Base-by-base conservation (phyloP, 306 rosid species). In the Malus orientalis region DNA sequence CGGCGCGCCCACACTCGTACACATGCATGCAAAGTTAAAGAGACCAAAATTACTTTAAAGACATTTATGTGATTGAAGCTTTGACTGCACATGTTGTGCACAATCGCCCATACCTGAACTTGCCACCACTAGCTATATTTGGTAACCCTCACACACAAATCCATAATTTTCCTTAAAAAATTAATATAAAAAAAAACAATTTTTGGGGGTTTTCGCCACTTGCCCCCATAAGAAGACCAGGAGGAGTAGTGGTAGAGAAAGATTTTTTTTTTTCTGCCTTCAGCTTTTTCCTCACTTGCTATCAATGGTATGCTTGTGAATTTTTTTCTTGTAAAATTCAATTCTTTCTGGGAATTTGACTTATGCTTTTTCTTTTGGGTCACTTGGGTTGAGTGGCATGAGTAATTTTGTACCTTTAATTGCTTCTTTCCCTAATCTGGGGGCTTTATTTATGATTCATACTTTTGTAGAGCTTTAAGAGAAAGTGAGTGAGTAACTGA, bases 391-490 rank as follows among this genome's bases (percentile, higher is more conserved):
- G 59, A 62, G 61, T 22, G 74, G 61, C 20, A 23, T 62, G 49
- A 71, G 76, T 62, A 79, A 18, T 53, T 67, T 25, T 8, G 20
- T 51, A 69, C 23, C 54, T 74, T 64, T 38, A 38, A 7, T 38
- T 38, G 9, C 42, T 33, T 54, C 2, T 38, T 49, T 76, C 71
- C 69, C 69, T 73, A 74, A 81, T 80, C 78, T 73, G 53, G 55
- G 36, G 33, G 55, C 10, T 51, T 51, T 51, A 51, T 62, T 62
- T 66, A 89, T 78, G 74, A 79, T 86, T 74, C 83, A 57, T 60
- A 62, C 92, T 84, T 87, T 86, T 86, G 4, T 36, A 62, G 84
- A 84, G 89, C 85, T 89, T 85, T 79, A 81, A 68, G 85, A 75
- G 75, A 82, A 87, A 81, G 88, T 42, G 62, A 85, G 62, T 58